Conservation (phyloP, 202 grass and related monocot genomes). For the Panicum virgatum region DNA sequence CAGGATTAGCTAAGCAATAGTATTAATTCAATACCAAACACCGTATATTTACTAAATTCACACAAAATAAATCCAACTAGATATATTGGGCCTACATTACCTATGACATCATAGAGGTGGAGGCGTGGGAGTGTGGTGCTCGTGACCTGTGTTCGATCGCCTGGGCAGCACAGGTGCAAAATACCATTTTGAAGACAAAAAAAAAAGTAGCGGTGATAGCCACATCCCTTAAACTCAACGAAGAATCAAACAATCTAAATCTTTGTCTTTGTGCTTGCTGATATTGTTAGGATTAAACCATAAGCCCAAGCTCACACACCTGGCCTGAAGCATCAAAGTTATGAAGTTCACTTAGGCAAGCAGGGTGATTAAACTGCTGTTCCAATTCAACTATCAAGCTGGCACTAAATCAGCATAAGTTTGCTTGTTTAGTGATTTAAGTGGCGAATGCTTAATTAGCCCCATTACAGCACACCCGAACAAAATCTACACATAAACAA, state of each 20-base stretch:
- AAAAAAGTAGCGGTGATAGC: background rate
- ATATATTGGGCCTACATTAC: background rate
- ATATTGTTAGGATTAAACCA: slow-evolving; percentile 10
- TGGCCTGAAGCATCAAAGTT: background rate
- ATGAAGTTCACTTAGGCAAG: background rate
- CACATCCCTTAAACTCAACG: background rate
- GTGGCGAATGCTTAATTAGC: background rate
- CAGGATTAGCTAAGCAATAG: background rate
- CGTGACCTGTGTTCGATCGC: background rate
- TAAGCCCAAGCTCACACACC: background rate
- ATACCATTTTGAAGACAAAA: background rate
- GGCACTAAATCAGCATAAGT: background rate
- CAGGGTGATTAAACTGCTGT: slow-evolving; percentile 13
- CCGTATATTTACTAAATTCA: background rate
- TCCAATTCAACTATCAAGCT: background rate
- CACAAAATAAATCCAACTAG: background rate
- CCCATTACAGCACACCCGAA: slow-evolving; percentile 13
- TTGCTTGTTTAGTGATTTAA: background rate
- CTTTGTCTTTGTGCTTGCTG: background rate
- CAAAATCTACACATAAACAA: slow-evolving; percentile 1
- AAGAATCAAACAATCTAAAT: background rate
- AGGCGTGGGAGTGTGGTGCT: background rate
- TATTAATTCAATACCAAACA: background rate
- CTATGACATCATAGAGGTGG: background rate
- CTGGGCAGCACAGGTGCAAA: background rate